Evolutionary conservation across 1,284 basidiomycete species (phyloP), one percentile per base, ranked within the genome.

Genomic region (Xerocomus tenax): DNA sequence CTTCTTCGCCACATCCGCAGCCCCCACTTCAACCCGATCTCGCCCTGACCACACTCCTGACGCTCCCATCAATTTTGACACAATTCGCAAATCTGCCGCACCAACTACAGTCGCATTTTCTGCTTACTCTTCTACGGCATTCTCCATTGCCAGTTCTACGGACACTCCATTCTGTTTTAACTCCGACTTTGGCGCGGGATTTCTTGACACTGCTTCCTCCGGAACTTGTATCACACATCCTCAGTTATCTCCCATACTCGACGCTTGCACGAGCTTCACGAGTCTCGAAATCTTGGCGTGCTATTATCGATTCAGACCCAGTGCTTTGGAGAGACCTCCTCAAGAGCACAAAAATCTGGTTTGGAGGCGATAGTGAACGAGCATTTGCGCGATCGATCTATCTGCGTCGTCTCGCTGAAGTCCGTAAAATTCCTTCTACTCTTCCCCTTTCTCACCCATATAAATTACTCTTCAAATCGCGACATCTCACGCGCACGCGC

Each of bases 391-490:
- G 78, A 32, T 77, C 81, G 1, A 76, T 87, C 48, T 73, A 73
- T 58, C 72, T 79, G 39, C 74, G 80, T n/a, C 74, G 83, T 48
- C 68, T 73, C 29, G 73, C 71, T 45, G 66, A 71, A 58, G 67
- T 63, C 1, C 63, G 72, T 16, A 69, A 70, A 16, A 59, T 69
- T 41, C 71, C 74, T 5, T 65, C 66, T 26, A 62, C 76, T 5
- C 75, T 84, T 21, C 81, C 79, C 26, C 75, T 81, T 21, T 81
- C 87, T 19, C 87, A 91, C 58, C 89, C 90, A 1, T 91, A 84
- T 71, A 92, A 92, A 65, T 76, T 84, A 40, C 76, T 92, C 7
- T 91, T 91, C 76, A 90, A 90, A 66, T 88, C 85, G 2, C 79
- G 90, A 30, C 81, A 86, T 60, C 75, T 90, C 38, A 87, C 86